phyloP scores from a whole-genome alignment of 2,329 filamentous ascomycete genomes.

The Cordyceps fumosorosea region DNA sequence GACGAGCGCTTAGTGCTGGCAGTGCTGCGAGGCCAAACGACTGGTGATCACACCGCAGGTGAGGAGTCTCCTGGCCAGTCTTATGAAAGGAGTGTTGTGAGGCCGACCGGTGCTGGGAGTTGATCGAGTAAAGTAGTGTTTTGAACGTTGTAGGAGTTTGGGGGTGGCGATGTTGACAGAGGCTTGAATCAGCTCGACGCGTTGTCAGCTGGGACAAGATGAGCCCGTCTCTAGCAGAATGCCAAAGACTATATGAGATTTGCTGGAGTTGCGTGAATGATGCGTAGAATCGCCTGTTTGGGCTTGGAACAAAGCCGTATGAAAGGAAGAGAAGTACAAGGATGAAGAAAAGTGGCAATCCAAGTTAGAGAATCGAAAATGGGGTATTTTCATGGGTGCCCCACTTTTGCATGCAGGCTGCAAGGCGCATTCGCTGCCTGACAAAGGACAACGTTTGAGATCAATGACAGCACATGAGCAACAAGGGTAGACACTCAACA shows the following conservation, averaged over 20 bases:
- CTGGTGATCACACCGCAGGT: not conserved
- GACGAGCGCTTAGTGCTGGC: not conserved
- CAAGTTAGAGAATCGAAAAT: not conserved
- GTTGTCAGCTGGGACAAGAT: not conserved
- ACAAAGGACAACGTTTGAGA: not conserved
- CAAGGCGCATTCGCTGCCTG: conserved; percentile 2
- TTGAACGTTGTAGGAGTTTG: not conserved
- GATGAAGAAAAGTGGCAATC: not conserved
- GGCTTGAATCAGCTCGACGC: not conserved
- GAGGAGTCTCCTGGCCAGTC: not conserved
- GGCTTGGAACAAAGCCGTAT: not conserved
- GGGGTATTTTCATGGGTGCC: not conserved
- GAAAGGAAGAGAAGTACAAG: conserved; percentile 1
- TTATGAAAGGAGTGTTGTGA: not conserved
- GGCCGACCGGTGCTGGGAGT: not conserved
- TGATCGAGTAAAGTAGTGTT: not conserved
- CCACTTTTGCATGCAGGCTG: conserved; percentile 9
- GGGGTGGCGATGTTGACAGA: not conserved
- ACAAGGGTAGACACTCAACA: not conserved
- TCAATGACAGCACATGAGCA: not conserved
- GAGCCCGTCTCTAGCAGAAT: not conserved
- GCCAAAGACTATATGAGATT: not conserved
- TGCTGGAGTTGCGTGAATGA: not conserved
- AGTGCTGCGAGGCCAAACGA: not conserved
- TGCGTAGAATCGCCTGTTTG: not conserved